Conservation (phyloP, 2,329 filamentous ascomycete genomes). For the Capronia americana region DNA sequence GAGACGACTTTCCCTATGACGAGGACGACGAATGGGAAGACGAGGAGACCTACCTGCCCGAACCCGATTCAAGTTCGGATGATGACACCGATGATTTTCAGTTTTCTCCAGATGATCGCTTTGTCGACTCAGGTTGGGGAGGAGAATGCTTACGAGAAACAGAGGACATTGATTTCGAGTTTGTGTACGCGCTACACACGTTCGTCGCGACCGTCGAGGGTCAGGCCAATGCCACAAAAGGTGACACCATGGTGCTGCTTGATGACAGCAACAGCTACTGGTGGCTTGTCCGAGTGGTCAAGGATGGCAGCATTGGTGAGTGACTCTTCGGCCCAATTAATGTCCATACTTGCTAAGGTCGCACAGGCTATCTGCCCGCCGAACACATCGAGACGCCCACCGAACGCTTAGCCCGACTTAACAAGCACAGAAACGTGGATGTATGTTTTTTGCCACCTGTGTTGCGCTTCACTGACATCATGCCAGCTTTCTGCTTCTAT, state of each 20-base stretch:
- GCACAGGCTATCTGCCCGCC: slow-evolving; percentile 85
- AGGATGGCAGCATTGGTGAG: slow-evolving; percentile 90
- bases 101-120: slow-evolving; percentile 64
- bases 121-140: slow-evolving; percentile 75
- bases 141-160: slow-evolving; percentile 83
- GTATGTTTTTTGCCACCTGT: slow-evolving; percentile 60
- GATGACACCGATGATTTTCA: slow-evolving; percentile 69
- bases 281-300: slow-evolving; percentile 97
- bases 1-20: slow-evolving; percentile 22
- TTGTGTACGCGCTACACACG: slow-evolving; percentile 96
- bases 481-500: slow-evolving; percentile 70
- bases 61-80: slow-evolving; percentile 55
- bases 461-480: slow-evolving; percentile 35
- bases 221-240: slow-evolving; percentile 97
- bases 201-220: slow-evolving; percentile 98
- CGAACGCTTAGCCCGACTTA: slow-evolving; percentile 87
- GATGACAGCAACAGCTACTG: slow-evolving; percentile 99
- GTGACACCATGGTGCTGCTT: slow-evolving; percentile 96
- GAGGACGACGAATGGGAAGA: slow-evolving; percentile 39
- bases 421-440: slow-evolving; percentile 98
- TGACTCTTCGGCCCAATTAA: slow-evolving; percentile 18
- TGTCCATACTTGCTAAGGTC: slow-evolving; percentile 36
- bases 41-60: slow-evolving; percentile 48
- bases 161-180: slow-evolving; percentile 99
- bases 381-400: slow-evolving; percentile 99